Conservation (phyloP, 2,329 filamentous ascomycete species). For the Orbilia oligospora region DNA sequence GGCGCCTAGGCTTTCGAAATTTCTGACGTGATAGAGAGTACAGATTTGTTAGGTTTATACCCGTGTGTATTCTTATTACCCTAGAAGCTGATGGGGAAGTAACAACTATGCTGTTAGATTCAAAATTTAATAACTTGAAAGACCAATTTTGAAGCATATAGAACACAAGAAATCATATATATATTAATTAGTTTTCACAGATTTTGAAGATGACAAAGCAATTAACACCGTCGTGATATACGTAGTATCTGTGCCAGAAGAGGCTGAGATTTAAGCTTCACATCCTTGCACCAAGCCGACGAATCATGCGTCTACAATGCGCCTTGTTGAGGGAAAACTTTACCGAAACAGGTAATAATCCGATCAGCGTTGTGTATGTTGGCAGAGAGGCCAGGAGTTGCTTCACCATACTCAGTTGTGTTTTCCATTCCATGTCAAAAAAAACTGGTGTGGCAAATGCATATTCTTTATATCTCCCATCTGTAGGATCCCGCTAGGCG, state of each 20-base stretch:
- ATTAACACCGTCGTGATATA: not conserved
- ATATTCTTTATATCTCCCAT: not conserved
- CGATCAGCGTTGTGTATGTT: not conserved
- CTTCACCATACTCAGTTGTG: not conserved
- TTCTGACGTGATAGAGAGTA: too few relatives aligned
- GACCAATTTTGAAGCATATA: not conserved
- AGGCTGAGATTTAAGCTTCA: slow-evolving; percentile 19
- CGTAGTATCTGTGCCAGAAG: not conserved
- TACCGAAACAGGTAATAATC: slow-evolving; percentile 47
- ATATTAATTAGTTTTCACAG: not conserved
- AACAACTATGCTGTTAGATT: not conserved
- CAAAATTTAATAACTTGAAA: not conserved
- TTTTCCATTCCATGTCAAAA: slow-evolving; percentile 15
- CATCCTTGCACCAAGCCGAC: slow-evolving; percentile 6
- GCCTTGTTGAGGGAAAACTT: slow-evolving; percentile 29
- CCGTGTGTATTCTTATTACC: too few relatives aligned
- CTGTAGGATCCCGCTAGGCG: too few relatives aligned
- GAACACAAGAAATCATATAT: not conserved
- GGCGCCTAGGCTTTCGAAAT: too few relatives aligned
- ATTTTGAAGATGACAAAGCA: slow-evolving; percentile 4
- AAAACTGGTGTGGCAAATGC: not conserved
- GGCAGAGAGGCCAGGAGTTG: not conserved
- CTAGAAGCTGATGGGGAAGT: too few relatives aligned
- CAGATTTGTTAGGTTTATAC: too few relatives aligned
- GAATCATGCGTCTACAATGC: slow-evolving; percentile 9